Base-by-base conservation (phyloP, 1,284 basidiomycete genomes). In the Malassezia globosa region DNA sequence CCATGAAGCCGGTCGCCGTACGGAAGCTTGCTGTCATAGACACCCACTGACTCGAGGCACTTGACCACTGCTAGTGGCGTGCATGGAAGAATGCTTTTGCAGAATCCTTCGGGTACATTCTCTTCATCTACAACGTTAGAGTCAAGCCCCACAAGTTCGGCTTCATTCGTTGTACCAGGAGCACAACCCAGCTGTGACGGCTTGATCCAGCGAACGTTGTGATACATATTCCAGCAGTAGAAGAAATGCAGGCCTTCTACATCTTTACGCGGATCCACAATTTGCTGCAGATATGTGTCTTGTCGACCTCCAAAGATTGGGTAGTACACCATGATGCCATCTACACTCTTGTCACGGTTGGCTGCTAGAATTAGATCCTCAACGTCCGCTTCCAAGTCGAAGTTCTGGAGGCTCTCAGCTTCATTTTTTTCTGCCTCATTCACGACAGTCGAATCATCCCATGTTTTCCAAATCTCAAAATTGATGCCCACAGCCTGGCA, bases 1-100 rank as follows among this genome's bases (percentile, higher is more conserved):
- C 92, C 92, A 64, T 89, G 87, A 4, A 89, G 87, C 22, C 89
- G 81, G 73, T 95, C 89, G 18, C 92, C 92, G 72, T 95, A 96
- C 1, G 84, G 82, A 22, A 96, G 77, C 48, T 94, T 78, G 58
- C 75, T 81, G 74, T 95, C 95, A 76, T 97, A 97, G 13, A 95
- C 87, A 11, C 88, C 85, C 37, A 85, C 77, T 59, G 83, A 78
- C 71, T 97, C 92, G 24, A 97, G 77, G 55, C 82, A 87, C 75
- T 97, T 97, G 55, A 73, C 90, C 67, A 96, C 85, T 1, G 88
- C 92, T 21, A 97, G 79, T 0, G 92, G 90, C 1, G 92, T 97
- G 73, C 92, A 97, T 0, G 92, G 92, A 27, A 97, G 80, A 68
- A 97, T 89, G 13, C 87, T 89, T 73, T 92, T 92, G 65, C 87